Evolutionary conservation across 1,139 yeast species (phyloP).

Genomic region (Magnusiomyces ingens): DNA sequence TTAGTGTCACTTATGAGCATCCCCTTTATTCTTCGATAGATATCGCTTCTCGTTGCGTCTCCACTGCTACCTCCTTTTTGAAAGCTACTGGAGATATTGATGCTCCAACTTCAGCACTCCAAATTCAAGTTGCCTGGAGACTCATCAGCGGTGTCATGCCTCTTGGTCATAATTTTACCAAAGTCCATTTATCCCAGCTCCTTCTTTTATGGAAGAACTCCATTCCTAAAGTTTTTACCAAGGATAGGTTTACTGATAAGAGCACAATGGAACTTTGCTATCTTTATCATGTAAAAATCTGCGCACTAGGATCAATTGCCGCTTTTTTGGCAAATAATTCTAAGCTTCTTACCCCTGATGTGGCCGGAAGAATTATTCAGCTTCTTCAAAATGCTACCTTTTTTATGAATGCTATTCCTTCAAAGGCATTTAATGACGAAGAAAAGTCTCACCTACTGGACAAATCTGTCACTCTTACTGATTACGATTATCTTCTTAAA

Average conservation of each 20-base stretch:
- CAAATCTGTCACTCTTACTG: conserved; percentile 23
- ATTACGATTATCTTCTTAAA: conserved; percentile 29
- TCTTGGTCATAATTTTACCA: conserved; percentile 56
- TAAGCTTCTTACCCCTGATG: conserved; percentile 36
- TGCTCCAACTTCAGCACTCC: conserved; percentile 27
- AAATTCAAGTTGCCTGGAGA: conserved; percentile 52
- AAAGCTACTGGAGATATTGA: conserved; percentile 28
- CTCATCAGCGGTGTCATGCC: conserved; percentile 71
- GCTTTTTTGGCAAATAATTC: conserved; percentile 33
- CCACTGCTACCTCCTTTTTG: conserved; percentile 31
- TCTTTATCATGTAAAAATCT: conserved; percentile 33
- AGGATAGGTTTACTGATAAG: conserved; percentile 28
- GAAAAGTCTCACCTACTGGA: conserved; percentile 24
- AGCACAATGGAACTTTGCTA: conserved; percentile 31
- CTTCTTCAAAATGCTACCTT: conserved; percentile 32
- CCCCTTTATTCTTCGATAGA: conserved; percentile 33
- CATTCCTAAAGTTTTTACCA: conserved; percentile 43
- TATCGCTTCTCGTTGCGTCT: conserved; percentile 29
- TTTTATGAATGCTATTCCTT: conserved; percentile 26
- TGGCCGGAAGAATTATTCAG: conserved; percentile 32
- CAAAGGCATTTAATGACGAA: conserved; percentile 25
- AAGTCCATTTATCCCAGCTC: conserved; percentile 67
- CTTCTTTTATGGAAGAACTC: conserved; percentile 75
- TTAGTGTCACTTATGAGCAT: conserved; percentile 26
- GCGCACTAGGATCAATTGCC: conserved; percentile 33